Percentiles rank a stretch among this genome's conserved stretches.
phyloP scores from a whole-genome alignment of 2,329 filamentous ascomycete species.

The Paracoccidioides brasiliensis region DNA sequence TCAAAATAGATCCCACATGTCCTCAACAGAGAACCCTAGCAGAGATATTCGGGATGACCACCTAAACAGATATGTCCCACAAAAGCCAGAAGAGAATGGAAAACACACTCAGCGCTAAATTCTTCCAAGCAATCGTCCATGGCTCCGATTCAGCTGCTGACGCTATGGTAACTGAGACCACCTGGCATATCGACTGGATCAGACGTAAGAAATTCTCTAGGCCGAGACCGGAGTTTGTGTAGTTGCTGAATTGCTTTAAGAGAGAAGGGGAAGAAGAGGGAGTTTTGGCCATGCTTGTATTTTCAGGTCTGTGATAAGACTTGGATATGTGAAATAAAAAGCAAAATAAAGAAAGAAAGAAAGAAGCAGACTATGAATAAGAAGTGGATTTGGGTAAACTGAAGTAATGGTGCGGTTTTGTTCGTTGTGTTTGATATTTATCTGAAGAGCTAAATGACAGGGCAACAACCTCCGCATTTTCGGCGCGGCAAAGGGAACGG shows the following conservation, averaged over 20 bases:
- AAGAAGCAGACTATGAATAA: too few species aligned
- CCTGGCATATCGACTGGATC: slow-evolving; percentile 25
- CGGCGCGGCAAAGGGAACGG: too few species aligned
- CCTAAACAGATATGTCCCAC: not conserved
- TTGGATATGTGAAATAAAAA: too few species aligned
- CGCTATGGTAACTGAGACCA: slow-evolving; percentile 18
- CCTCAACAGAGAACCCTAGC: too few species aligned
- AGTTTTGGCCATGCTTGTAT: not conserved
- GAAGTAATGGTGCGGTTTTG: too few species aligned
- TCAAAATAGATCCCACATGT: too few species aligned
- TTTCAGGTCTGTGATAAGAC: too few species aligned
- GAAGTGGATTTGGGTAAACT: too few species aligned
- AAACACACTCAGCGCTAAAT: slow-evolving; percentile 32
- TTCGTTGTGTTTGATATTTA: too few species aligned
- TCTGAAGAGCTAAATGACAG: too few species aligned
- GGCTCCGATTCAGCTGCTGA: slow-evolving; percentile 19
- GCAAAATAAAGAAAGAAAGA: not conserved
- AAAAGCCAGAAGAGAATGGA: not conserved
- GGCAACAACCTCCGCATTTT: too few species aligned
- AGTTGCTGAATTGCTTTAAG: slow-evolving; percentile 19
- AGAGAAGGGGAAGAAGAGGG: not conserved
- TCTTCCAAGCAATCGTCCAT: slow-evolving; percentile 26
- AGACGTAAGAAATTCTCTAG: slow-evolving; percentile 30
- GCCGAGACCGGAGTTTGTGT: slow-evolving; percentile 20
- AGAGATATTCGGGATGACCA: too few species aligned